Base-by-base conservation (phyloP, 225 moss, liverwort and hornwort species). In the Neckera pumila region DNA sequence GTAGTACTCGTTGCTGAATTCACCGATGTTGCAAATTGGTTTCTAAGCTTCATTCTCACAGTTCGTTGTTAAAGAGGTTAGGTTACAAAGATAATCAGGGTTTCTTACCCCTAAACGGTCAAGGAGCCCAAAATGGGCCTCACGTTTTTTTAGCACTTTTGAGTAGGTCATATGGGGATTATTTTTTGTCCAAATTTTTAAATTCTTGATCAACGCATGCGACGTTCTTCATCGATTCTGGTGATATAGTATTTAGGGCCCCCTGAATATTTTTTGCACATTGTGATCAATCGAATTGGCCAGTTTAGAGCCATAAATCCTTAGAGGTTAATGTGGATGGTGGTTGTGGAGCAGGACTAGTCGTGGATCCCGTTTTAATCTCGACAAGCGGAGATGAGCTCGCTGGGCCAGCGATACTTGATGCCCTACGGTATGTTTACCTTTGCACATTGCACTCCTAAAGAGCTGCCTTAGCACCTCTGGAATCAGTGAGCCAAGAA, bases 321-420 rank as follows among this genome's bases (percentile, higher is more conserved):
- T 56, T 70, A 40, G 69, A 84, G 71, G 51, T 49, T 79, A 51
- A 70, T 67, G 59, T 38, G 53, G 72, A 53, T 88, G 79, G 80
- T 90, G 84, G 82, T 84, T 89, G 63, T 84, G 88, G 89, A 85
- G 91, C 96, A 99, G 97, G 95, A 79, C 40, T 99, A 81, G 96
- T 99, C 31, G 99, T 99, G 65, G 99, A 99, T 91, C 99, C 99
- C 49, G 97, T 99, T 82, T 92, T 99, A 92, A 80, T 96, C 67
- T 88, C 97, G 51, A 99, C 99, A 90, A 99, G 99, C 89, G 99
- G 97, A 86, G 91, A 99, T 92, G 94, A 96, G 90, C 91, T 99
- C 59, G 96, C 95, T 47, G 97, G 96, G 38, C 93, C 92, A 81
- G 83, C 88, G 61, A 93, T 97, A 87, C 89, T 97, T 54, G 91